Evolutionary conservation across 139 green algal genomes (phyloP).

Genomic region (Microglena sp.): DNA sequence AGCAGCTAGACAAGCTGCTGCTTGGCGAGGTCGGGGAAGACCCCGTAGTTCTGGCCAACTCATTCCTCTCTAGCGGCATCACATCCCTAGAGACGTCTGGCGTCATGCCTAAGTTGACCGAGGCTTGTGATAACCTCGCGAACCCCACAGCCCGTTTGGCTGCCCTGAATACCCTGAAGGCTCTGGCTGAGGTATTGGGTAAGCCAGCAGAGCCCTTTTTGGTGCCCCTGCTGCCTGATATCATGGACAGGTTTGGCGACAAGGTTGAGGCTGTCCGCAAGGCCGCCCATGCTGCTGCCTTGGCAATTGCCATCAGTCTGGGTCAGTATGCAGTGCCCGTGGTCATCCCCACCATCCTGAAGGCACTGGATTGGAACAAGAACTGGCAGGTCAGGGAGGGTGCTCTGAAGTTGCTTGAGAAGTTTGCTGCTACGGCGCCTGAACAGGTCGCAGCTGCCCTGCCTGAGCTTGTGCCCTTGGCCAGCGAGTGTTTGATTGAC

Average conservation of each 20-base stretch:
- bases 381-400: constrained; percentile 48
- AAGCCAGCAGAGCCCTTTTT: constrained; percentile 54
- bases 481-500: constrained; percentile 30
- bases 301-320: constrained; percentile 11
- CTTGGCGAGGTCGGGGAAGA: too few relatives aligned
- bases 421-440: constrained; percentile 17
- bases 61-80: too few relatives aligned
- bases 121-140: too few relatives aligned
- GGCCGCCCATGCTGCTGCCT: constrained; percentile 38
- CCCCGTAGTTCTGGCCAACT: too few relatives aligned
- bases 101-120: too few relatives aligned
- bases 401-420: constrained; percentile 25
- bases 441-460: constrained; percentile 35
- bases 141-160: too few relatives aligned
- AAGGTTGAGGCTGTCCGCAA: constrained; percentile 49
- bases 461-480: constrained; percentile 62
- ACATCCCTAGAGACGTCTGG: too few relatives aligned
- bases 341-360: constrained; percentile 37
- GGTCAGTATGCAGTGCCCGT: constrained; percentile 18
- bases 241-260: constrained; percentile 57
- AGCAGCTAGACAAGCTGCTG: too few relatives aligned
- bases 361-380: constrained; percentile 41
- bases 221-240: constrained; percentile 40
- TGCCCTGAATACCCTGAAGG: too few relatives aligned
- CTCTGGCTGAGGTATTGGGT: too few relatives aligned